Evolutionary conservation across 2,329 filamentous ascomycete species (phyloP).

Genomic region (Alternaria metachromatica): DNA sequence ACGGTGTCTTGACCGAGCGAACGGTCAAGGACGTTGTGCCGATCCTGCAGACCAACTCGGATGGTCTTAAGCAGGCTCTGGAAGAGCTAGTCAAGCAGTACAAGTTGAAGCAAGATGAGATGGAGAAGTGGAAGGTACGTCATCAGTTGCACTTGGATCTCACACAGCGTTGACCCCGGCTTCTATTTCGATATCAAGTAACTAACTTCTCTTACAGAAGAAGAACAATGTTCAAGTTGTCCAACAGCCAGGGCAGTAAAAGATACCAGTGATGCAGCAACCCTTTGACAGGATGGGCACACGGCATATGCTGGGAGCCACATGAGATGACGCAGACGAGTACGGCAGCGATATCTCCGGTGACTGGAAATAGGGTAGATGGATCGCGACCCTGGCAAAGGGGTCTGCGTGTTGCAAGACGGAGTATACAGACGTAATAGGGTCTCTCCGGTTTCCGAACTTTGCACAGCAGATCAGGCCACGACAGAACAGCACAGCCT

Average conservation of each 20-base stretch:
- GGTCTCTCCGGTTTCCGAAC: background rate
- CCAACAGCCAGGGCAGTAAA: slow-evolving; percentile 64
- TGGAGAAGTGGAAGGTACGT: slow-evolving; percentile 97
- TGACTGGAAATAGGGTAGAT: background rate
- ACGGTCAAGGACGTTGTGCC: slow-evolving; percentile 93
- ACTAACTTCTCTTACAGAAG: slow-evolving; percentile 63
- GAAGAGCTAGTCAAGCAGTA: slow-evolving; percentile 97
- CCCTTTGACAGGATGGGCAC: slow-evolving; percentile 20
- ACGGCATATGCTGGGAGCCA: slow-evolving; percentile 21
- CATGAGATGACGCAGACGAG: slow-evolving; percentile 20
- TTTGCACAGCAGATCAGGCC: slow-evolving; percentile 3
- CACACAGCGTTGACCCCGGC: background rate
- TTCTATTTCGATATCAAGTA: background rate
- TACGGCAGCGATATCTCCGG: slow-evolving; percentile 17
- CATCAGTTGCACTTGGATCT: background rate
- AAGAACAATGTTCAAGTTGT: slow-evolving; percentile 91
- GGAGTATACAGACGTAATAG: background rate
- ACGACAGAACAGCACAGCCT: slow-evolving; percentile 4
- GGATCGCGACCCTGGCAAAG: background rate
- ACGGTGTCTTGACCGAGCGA: slow-evolving; percentile 92
- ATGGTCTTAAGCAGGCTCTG: slow-evolving; percentile 90
- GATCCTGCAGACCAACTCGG: slow-evolving; percentile 88
- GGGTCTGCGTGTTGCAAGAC: background rate
- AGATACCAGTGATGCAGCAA: slow-evolving; percentile 13
- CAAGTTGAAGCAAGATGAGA: slow-evolving; percentile 89